Evolutionary conservation across 2,329 filamentous ascomycete genomes (phyloP).

Genomic region (Metarhizium anisopliae): DNA sequence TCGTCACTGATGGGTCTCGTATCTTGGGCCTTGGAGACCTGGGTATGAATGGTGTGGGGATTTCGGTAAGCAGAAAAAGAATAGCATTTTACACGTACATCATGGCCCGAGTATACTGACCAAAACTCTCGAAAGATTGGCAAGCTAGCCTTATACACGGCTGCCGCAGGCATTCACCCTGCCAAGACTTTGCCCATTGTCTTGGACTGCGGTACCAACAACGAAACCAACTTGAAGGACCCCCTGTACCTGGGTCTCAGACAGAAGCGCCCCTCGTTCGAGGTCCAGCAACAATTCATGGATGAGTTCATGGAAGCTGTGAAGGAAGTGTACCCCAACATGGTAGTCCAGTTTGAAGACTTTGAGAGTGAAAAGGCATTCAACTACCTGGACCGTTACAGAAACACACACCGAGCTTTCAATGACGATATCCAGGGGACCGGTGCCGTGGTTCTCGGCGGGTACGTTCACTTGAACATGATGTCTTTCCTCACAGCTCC

Average conservation of each 20-base stretch:
- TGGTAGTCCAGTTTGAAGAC: slow-evolving; percentile 88
- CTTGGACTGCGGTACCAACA: slow-evolving; percentile 57
- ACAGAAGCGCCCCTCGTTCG: slow-evolving; percentile 66
- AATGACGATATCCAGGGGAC: slow-evolving; percentile 98
- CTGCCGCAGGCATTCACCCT: slow-evolving; percentile 89
- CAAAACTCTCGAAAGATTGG: slow-evolving; percentile 49
- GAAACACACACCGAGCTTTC: slow-evolving; percentile 86
- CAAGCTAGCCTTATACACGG: slow-evolving; percentile 91
- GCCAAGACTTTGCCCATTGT: slow-evolving; percentile 69
- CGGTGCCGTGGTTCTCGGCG: slow-evolving; percentile 85
- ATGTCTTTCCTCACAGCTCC: not conserved
- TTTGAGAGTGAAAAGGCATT: slow-evolving; percentile 92
- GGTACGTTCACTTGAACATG: slow-evolving; percentile 36
- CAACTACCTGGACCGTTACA: slow-evolving; percentile 84
- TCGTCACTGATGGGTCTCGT: slow-evolving; percentile 91
- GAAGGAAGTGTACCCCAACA: slow-evolving; percentile 59
- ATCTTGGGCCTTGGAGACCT: slow-evolving; percentile 90
- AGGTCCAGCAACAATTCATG: slow-evolving; percentile 83
- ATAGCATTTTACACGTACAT: not conserved
- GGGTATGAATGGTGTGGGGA: slow-evolving; percentile 94
- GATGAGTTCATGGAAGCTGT: slow-evolving; percentile 95
- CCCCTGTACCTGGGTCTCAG: slow-evolving; percentile 85
- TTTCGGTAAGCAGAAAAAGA: slow-evolving; percentile 55
- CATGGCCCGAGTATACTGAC: not conserved
- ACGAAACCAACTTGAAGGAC: slow-evolving; percentile 56